Conservation (phyloP, 805 yeast genomes). For the Schizosaccharomyces octosporus region DNA sequence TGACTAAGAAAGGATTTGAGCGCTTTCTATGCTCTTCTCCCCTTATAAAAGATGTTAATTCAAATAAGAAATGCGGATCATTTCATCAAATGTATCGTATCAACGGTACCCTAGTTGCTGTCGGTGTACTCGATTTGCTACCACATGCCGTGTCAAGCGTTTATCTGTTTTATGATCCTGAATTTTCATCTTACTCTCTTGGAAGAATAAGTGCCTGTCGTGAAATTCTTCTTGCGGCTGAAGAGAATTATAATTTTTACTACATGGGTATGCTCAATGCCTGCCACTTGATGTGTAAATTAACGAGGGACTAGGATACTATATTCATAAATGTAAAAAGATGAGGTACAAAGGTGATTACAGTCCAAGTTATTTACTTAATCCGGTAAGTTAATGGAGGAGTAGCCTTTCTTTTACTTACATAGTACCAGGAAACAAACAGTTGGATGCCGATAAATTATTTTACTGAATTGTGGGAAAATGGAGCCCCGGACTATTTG, state of each 20-base stretch:
- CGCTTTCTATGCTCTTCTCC: conserved; percentile 51
- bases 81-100: conserved; percentile 53
- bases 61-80: conserved; percentile 25
- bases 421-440: neutral
- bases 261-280: conserved; percentile 24
- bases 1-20: conserved; percentile 25
- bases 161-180: conserved; percentile 42
- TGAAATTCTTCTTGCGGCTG: conserved; percentile 33
- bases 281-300: neutral
- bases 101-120: conserved; percentile 38
- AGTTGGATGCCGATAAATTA: neutral
- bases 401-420: no score
- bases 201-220: conserved; percentile 59
- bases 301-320: conserved; percentile 22
- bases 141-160: conserved; percentile 62
- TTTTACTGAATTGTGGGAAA: neutral
- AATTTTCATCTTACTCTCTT: conserved; percentile 21
- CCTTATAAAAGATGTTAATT: conserved; percentile 15
- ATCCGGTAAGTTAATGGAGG: conserved; percentile 9
- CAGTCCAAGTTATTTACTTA: conserved; percentile 14
- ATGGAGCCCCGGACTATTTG: neutral
- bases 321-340: conserved; percentile 52
- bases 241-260: conserved; percentile 29
- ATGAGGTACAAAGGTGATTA: conserved; percentile 62
- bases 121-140: conserved; percentile 53